Conservation (phyloP, 768 basidiomycete genomes). For the Pleurotus eryngii region DNA sequence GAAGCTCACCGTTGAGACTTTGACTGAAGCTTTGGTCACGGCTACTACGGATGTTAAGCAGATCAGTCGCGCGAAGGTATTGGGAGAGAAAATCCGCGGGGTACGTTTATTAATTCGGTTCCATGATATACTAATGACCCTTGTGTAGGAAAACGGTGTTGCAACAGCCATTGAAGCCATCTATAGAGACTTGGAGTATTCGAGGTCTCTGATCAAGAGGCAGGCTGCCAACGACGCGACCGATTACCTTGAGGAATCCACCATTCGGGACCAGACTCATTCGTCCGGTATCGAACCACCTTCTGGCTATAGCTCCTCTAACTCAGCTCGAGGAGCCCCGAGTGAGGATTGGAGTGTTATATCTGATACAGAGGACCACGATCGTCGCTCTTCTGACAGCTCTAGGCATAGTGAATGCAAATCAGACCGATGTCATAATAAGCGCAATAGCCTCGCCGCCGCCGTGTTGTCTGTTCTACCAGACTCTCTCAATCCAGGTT, state of each 20-base stretch:
- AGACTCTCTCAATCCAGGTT: slow-evolving; percentile 42
- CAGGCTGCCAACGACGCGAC: slow-evolving; percentile 32
- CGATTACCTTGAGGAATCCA: slow-evolving; percentile 32
- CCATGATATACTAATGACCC: background rate
- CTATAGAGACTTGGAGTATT: slow-evolving; percentile 95
- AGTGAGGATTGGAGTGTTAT: slow-evolving; percentile 91
- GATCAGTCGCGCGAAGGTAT: slow-evolving; percentile 75
- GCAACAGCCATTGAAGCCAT: slow-evolving; percentile 90
- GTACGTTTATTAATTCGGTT: slow-evolving; percentile 36
- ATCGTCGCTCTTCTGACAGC: slow-evolving; percentile 47
- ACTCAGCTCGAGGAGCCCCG: slow-evolving; percentile 48
- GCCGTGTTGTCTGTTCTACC: slow-evolving; percentile 63
- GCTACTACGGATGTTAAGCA: slow-evolving; percentile 91
- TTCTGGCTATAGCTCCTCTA: slow-evolving; percentile 54
- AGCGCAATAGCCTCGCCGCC: slow-evolving; percentile 62
- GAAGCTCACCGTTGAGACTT: slow-evolving; percentile 75
- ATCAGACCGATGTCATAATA: slow-evolving; percentile 33
- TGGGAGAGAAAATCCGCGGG: slow-evolving; percentile 85
- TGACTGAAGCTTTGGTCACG: slow-evolving; percentile 72
- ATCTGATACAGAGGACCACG: slow-evolving; percentile 63
- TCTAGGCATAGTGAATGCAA: slow-evolving; percentile 43
- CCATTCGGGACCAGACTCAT: slow-evolving; percentile 22
- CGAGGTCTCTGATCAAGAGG: slow-evolving; percentile 76
- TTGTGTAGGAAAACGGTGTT: slow-evolving; percentile 88
- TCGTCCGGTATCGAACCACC: slow-evolving; percentile 27